Evolutionary conservation across 1,284 basidiomycete species (phyloP).

Genomic region (Schizopora paradoxa): DNA sequence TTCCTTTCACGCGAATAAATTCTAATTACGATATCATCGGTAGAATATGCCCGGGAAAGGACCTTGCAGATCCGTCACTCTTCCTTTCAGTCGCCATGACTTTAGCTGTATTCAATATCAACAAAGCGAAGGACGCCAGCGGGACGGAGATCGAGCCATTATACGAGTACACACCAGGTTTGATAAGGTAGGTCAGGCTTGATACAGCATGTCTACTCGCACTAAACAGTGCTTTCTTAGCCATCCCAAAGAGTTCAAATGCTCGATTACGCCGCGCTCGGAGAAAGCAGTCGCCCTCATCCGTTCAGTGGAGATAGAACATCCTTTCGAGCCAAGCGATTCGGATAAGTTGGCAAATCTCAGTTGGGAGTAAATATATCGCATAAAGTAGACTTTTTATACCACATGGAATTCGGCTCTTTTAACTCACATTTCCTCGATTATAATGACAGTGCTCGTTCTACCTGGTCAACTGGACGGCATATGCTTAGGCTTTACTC

Average conservation of each 20-base stretch:
- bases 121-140: slow-evolving; percentile 10
- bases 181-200: slow-evolving; percentile 17
- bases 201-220: too few relatives aligned
- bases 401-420: too few relatives aligned
- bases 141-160: slow-evolving; percentile 18
- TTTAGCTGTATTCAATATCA: slow-evolving; percentile 18
- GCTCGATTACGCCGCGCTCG: slow-evolving; percentile 6
- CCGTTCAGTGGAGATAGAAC: slow-evolving; percentile 15
- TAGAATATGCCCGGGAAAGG: slow-evolving; percentile 11
- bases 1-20: neutral
- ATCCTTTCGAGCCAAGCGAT: slow-evolving; percentile 10
- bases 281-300: slow-evolving; percentile 13
- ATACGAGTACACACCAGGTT: slow-evolving; percentile 16
- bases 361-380: too few relatives aligned
- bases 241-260: slow-evolving; percentile 11
- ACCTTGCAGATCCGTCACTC: slow-evolving; percentile 13
- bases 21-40: neutral
- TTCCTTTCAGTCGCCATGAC: slow-evolving; percentile 18
- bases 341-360: slow-evolving; percentile 8
- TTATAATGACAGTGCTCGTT: too few relatives aligned
- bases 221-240: neutral
- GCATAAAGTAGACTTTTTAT: too few relatives aligned
- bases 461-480: too few relatives aligned
- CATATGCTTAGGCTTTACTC: too few relatives aligned
- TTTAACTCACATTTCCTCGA: too few relatives aligned